Evolutionary conservation across 768 basidiomycete genomes (phyloP).

Genomic region (Asterophora lycoperdoides): DNA sequence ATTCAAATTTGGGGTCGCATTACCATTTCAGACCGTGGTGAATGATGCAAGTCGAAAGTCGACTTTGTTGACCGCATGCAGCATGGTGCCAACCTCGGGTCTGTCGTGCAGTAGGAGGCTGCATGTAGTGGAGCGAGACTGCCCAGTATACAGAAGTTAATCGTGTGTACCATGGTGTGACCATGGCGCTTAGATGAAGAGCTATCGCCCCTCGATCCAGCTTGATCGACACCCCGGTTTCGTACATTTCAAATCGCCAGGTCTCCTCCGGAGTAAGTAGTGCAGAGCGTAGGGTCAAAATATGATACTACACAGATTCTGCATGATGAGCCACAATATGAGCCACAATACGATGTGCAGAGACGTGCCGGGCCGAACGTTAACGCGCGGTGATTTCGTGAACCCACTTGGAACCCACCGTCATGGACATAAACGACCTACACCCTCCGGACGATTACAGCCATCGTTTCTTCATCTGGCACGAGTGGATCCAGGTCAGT

Average conservation of each 20-base stretch:
- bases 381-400: no score
- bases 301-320: slow-evolving; percentile 66
- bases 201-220: slow-evolving; percentile 71
- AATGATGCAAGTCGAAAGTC: slow-evolving; percentile 55
- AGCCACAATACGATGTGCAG: no score
- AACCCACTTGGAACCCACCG: no score
- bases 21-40: slow-evolving; percentile 47
- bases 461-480: slow-evolving; percentile 85
- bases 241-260: slow-evolving; percentile 37
- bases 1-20: slow-evolving; percentile 65
- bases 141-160: slow-evolving; percentile 64
- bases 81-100: no score
- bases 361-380: no score
- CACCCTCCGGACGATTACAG: slow-evolving; percentile 81
- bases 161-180: no score
- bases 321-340: slow-evolving; percentile 24
- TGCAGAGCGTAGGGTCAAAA: slow-evolving; percentile 64
- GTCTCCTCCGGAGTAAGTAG: neutral
- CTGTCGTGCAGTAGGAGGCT: slow-evolving; percentile 52
- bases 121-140: no score
- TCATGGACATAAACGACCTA: slow-evolving; percentile 56
- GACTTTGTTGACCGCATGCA: no score
- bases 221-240: slow-evolving; percentile 81
- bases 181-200: slow-evolving; percentile 48
- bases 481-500: slow-evolving; percentile 79